Conservation (phyloP, 169 alveolate species). For the Plasmodium cynomolgi region DNA sequence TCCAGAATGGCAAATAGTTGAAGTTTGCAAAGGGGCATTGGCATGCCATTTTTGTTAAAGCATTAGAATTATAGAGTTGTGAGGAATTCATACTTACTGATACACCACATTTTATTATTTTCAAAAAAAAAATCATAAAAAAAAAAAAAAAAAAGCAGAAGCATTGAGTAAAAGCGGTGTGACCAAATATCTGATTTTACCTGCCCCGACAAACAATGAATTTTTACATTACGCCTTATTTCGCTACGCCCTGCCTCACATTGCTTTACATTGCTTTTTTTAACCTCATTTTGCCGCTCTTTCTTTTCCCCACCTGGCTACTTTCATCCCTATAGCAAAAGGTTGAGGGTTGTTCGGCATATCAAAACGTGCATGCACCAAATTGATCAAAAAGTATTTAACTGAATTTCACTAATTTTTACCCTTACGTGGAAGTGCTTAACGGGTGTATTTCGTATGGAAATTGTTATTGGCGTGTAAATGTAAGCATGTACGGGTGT, state of each 20-base stretch:
- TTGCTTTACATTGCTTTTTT: neutral
- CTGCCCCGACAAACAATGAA: neutral
- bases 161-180: neutral
- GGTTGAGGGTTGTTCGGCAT: neutral
- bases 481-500: neutral
- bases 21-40: neutral
- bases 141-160: neutral
- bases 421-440: neutral
- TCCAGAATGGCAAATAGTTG: neutral
- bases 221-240: neutral
- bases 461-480: neutral
- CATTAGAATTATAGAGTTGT: neutral
- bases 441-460: neutral
- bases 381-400: neutral
- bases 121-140: neutral
- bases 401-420: neutral
- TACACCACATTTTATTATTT: neutral
- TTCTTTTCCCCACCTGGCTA: too few relatives aligned
- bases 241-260: neutral
- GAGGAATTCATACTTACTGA: neutral
- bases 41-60: neutral
- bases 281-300: too few relatives aligned
- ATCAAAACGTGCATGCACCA: neutral
- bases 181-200: neutral
- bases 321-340: neutral